Evolutionary conservation across 441 rosid genomes (phyloP).

Genomic region (Croton setiger): DNA sequence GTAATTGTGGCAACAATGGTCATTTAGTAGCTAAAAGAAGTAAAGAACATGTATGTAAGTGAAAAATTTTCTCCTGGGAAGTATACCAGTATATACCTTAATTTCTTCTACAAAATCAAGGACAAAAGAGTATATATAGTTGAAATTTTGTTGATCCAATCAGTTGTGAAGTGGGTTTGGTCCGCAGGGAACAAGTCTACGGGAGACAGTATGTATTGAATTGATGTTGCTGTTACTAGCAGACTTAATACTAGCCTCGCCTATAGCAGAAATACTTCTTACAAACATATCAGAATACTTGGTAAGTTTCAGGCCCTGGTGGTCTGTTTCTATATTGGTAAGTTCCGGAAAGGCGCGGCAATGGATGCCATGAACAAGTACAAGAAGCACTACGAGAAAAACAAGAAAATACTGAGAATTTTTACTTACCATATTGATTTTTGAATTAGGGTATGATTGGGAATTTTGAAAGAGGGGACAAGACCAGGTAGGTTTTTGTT

Average conservation of each 20-base stretch:
- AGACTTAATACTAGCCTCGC: conserved; percentile 12
- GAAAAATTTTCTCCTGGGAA: neutral
- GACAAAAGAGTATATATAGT: too few species aligned
- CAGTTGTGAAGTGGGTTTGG: conserved; percentile 51
- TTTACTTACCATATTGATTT: conserved; percentile 18
- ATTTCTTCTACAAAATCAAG: neutral
- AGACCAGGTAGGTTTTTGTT: neutral
- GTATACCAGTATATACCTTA: neutral
- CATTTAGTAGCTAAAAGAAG: too few species aligned
- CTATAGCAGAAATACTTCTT: conserved; percentile 23
- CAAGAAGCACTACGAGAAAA: conserved; percentile 21
- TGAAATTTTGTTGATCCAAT: conserved; percentile 4
- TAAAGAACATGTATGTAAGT: too few species aligned
- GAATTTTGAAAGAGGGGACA: neutral
- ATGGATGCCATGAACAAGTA: conserved; percentile 19
- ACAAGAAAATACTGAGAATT: conserved; percentile 14
- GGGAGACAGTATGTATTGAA: conserved; percentile 24
- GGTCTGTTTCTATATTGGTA: neutral
- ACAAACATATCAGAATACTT: conserved; percentile 23
- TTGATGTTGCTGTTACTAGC: conserved; percentile 1
- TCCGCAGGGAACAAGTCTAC: conserved; percentile 33
- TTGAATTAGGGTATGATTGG: conserved; percentile 2
- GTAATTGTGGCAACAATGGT: too few species aligned
- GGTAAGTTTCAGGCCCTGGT: conserved; percentile 13
- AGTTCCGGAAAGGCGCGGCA: conserved; percentile 19